Percentiles rank a stretch among this genome's conserved stretches.
These are phyloP conservation scores for Dioscorea dumetorum DNA, from an alignment of 106 monocot species.

Conservation along the genomic window DNA sequence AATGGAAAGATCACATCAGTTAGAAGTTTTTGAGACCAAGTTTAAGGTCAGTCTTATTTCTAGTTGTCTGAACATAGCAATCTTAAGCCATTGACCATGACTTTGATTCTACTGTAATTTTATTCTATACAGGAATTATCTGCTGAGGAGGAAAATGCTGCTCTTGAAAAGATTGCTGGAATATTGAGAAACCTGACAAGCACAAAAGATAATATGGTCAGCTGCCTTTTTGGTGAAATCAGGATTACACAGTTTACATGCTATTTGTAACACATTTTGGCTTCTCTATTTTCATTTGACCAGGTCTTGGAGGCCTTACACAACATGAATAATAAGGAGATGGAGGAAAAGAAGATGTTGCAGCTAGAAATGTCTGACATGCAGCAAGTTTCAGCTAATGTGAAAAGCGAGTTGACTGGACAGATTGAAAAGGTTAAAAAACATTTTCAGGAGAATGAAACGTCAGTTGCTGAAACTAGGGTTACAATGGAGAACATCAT, in stretches of 20 bases:
- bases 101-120: neutral
- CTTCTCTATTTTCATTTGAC: neutral
- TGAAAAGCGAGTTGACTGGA: constrained; percentile 25
- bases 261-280: neutral
- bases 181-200: constrained; percentile 34
- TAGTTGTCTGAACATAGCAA: too few species aligned
- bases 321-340: constrained; percentile 9
- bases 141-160: constrained; percentile 42
- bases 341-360: constrained; percentile 16
- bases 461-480: constrained; percentile 17
- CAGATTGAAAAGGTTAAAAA: constrained; percentile 28
- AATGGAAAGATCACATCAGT: constrained; percentile 15
- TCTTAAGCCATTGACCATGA: neutral
- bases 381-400: constrained; percentile 28
- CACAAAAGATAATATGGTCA: constrained; percentile 41
- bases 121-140: constrained; percentile 36
- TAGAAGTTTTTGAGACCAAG: constrained; percentile 29
- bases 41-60: constrained; percentile 39
- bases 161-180: constrained; percentile 46
- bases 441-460: constrained; percentile 27
- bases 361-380: constrained; percentile 34
- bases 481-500: constrained; percentile 25
- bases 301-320: constrained; percentile 47
- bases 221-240: neutral
- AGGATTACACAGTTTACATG: neutral